A percentile compares a stretch with the other conserved stretches of the same genome.
Conservation (phyloP, 2,329 filamentous ascomycete species). For the Berkeleyomyces basicola region DNA sequence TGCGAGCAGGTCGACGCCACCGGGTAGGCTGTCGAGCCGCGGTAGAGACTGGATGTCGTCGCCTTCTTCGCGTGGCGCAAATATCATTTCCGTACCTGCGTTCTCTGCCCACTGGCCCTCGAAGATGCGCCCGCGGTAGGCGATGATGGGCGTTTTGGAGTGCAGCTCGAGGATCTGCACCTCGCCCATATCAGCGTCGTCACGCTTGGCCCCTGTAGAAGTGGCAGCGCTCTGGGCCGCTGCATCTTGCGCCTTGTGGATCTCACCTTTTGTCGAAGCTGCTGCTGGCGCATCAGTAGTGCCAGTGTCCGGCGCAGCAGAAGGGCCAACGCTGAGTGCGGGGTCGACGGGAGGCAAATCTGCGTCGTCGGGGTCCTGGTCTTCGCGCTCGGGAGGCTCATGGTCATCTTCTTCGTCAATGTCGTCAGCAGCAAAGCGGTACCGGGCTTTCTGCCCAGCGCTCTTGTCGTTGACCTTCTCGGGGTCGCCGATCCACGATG, state of each 20-base stretch:
- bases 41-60: slow-evolving; percentile 24
- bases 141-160: slow-evolving; percentile 56
- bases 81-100: slow-evolving; percentile 69
- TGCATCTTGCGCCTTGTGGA: slow-evolving; percentile 1
- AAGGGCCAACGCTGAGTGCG: neutral
- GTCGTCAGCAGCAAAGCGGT: slow-evolving; percentile 15
- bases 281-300: too few species aligned
- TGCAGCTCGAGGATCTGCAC: slow-evolving; percentile 78
- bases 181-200: slow-evolving; percentile 19
- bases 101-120: slow-evolving; percentile 68
- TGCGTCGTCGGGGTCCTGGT: slow-evolving; percentile 17
- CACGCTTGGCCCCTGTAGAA: neutral
- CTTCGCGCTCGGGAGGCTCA: slow-evolving; percentile 21
- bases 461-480: neutral
- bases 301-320: neutral
- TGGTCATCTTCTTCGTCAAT: slow-evolving; percentile 20
- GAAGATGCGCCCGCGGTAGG: slow-evolving; percentile 64
- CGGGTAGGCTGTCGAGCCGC: slow-evolving; percentile 32
- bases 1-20: slow-evolving; percentile 54
- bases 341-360: neutral
- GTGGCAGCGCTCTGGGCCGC: neutral
- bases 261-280: neutral
- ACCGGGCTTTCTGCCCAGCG: slow-evolving; percentile 3
- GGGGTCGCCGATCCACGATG: slow-evolving; percentile 18
- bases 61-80: slow-evolving; percentile 31